phyloP scores from a whole-genome alignment of 2,329 filamentous ascomycete species.

The Alternaria triticimaculans region DNA sequence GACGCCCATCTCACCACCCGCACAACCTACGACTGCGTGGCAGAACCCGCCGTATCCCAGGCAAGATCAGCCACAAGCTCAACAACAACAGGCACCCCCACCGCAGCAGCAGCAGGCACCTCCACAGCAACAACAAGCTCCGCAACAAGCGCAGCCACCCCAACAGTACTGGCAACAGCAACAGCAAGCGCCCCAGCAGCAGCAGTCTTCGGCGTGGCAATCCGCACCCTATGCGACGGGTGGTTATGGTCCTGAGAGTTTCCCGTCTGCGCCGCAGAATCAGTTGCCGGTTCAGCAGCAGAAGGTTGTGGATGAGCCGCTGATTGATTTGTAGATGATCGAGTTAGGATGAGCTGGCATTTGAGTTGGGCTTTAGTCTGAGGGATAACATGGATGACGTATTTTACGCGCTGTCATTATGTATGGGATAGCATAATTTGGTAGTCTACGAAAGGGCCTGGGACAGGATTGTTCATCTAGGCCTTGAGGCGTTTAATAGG shows the following conservation, averaged over 20 bases:
- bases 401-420: background rate
- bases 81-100: conserved; percentile 25
- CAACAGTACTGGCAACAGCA: conserved; percentile 28
- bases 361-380: background rate
- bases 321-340: conserved; percentile 74
- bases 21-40: conserved; percentile 37
- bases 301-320: conserved; percentile 72
- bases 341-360: background rate
- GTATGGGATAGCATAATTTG: background rate
- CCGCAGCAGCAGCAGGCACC: conserved; percentile 33
- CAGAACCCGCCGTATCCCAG: conserved; percentile 43
- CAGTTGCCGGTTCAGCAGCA: conserved; percentile 53
- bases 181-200: conserved; percentile 44
- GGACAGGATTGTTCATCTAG: background rate
- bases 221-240: conserved; percentile 49
- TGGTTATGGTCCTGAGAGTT: conserved; percentile 57
- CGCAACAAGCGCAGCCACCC: conserved; percentile 15
- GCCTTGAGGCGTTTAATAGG: background rate
- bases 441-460: background rate
- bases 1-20: conserved; percentile 40
- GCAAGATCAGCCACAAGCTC: conserved; percentile 36
- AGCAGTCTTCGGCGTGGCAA: conserved; percentile 40
- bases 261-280: conserved; percentile 71
- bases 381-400: too few relatives aligned
- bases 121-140: conserved; percentile 20